A percentile compares a stretch with the other conserved stretches of the same genome.
Evolutionary conservation across 257 asterid species (phyloP).

Genomic region (Solanum sejunctum): DNA sequence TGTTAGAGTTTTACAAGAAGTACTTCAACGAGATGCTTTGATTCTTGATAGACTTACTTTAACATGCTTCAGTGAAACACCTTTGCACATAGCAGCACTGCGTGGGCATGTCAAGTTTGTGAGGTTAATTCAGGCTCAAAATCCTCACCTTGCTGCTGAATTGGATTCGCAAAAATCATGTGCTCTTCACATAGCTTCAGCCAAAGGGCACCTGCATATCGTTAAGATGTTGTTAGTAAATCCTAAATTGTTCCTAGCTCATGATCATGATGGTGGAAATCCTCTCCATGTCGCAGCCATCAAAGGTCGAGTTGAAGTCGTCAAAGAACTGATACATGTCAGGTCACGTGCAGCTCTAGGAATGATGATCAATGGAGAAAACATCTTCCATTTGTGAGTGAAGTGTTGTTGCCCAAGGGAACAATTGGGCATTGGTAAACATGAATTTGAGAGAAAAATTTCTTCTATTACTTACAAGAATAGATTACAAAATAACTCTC

Average conservation of each 20-base stretch:
- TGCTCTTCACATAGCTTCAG: slow-evolving; percentile 37
- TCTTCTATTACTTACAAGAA: too few relatives aligned
- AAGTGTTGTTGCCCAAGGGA: not conserved
- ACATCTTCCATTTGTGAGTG: slow-evolving; percentile 34
- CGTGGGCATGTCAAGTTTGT: slow-evolving; percentile 15
- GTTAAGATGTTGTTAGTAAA: slow-evolving; percentile 4
- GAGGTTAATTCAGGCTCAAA: slow-evolving; percentile 5
- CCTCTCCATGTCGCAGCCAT: slow-evolving; percentile 47
- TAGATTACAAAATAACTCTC: too few relatives aligned
- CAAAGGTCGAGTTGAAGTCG: slow-evolving; percentile 19
- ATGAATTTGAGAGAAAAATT: too few relatives aligned
- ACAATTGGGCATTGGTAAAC: too few relatives aligned
- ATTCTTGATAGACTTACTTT: slow-evolving; percentile 24
- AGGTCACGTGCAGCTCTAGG: slow-evolving; percentile 25
- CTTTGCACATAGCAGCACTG: slow-evolving; percentile 33
- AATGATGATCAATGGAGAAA: slow-evolving; percentile 15
- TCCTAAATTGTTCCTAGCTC: slow-evolving; percentile 26
- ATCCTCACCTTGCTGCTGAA: slow-evolving; percentile 15
- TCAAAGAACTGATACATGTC: slow-evolving; percentile 4
- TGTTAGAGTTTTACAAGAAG: not conserved
- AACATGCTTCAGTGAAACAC: slow-evolving; percentile 23
- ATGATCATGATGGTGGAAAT: slow-evolving; percentile 36
- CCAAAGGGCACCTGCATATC: slow-evolving; percentile 21
- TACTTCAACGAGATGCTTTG: slow-evolving; percentile 14
- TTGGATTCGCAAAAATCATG: slow-evolving; percentile 20